Percentiles rank a stretch among this genome's conserved stretches.
phyloP scores from a whole-genome alignment of 768 basidiomycete species.

The Sporobolomyces roseus region DNA sequence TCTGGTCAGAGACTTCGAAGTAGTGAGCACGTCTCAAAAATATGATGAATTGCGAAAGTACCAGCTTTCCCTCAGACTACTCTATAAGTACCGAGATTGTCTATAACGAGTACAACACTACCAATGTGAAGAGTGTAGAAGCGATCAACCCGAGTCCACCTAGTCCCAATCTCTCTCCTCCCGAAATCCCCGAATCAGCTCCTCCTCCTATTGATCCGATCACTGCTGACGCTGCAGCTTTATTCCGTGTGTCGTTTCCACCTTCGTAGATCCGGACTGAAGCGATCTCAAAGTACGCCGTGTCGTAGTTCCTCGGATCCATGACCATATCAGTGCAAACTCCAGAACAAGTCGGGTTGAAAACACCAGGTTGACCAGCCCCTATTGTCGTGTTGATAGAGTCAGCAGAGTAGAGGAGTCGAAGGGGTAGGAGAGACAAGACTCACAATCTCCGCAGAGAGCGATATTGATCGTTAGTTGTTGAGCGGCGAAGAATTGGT shows the following conservation, averaged over 20 bases:
- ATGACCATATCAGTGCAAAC: constrained; percentile 65
- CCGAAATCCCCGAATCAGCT: background rate
- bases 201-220: constrained; percentile 11
- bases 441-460: constrained; percentile 46
- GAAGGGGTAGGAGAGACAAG: too few species aligned
- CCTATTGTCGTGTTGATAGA: background rate
- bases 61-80: too few species aligned
- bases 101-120: too few species aligned
- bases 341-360: constrained; percentile 63
- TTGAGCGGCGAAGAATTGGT: constrained; percentile 47
- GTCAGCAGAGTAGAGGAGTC: background rate
- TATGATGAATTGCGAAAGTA: too few species aligned
- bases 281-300: constrained; percentile 69
- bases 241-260: constrained; percentile 17
- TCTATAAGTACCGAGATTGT: too few species aligned
- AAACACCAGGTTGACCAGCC: constrained; percentile 56
- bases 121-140: too few species aligned
- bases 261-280: constrained; percentile 57
- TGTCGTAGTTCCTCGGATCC: constrained; percentile 60
- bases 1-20: too few species aligned
- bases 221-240: constrained; percentile 6
- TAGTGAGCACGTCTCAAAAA: too few species aligned
- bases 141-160: too few species aligned
- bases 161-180: background rate
- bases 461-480: constrained; percentile 42